These are phyloP conservation scores for Vaccinium myrtillus DNA, from an alignment of 148 eudicot genomes.

Conservation along the genomic window DNA sequence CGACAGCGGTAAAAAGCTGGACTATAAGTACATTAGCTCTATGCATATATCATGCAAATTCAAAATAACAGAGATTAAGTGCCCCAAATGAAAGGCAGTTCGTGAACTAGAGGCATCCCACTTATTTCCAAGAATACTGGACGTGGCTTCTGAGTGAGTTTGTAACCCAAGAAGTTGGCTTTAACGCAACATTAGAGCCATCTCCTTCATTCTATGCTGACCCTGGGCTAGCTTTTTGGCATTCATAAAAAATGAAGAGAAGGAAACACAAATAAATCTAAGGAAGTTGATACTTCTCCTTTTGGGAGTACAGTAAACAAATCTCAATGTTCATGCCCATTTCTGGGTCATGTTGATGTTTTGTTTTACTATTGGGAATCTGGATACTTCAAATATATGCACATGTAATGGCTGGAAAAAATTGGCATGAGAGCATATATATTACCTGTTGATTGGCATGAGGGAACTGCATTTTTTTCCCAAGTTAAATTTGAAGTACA, in stretches of 20 bases:
- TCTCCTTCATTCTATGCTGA: constrained; percentile 13
- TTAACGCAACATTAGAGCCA: constrained; percentile 11
- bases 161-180: constrained; percentile 7
- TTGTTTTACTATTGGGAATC: neutral
- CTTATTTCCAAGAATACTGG: neutral
- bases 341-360: neutral
- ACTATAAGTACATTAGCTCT: neutral
- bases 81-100: neutral
- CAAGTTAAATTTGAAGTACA: neutral
- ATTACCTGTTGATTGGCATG: no score
- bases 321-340: neutral
- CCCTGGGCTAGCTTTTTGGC: constrained; percentile 5
- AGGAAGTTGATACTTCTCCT: neutral
- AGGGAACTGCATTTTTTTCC: no score
- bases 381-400: neutral
- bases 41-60: neutral
- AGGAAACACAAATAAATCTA: neutral
- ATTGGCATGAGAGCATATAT: neutral
- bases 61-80: neutral
- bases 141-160: neutral
- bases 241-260: neutral
- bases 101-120: neutral
- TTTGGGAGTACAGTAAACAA: neutral
- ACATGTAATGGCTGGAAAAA: neutral
- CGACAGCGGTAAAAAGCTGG: neutral